Evolutionary conservation across 345 rosid species (phyloP).

Genomic region (Geranium rotundifolium): DNA sequence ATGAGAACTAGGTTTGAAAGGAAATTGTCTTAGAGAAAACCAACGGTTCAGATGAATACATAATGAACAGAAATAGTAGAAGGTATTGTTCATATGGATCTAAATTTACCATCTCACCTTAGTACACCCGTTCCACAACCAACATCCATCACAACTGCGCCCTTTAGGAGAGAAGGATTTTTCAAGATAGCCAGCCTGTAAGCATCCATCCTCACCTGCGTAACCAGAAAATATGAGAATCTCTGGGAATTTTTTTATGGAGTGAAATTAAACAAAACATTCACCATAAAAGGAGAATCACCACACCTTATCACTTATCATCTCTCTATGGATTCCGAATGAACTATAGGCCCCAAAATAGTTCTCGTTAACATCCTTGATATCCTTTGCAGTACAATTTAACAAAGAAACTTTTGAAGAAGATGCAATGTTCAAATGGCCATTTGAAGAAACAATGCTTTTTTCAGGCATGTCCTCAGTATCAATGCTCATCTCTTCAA

Average conservation of each 20-base stretch:
- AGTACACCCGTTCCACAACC: constrained; percentile 96
- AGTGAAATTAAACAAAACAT: neutral
- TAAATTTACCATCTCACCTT: constrained; percentile 32
- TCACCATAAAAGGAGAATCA: neutral
- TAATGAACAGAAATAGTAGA: neutral
- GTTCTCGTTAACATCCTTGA: constrained; percentile 55
- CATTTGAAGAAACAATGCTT: constrained; percentile 23
- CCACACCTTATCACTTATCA: constrained; percentile 81
- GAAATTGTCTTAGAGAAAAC: no score
- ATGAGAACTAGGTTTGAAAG: no score
- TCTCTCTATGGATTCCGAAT: constrained; percentile 79
- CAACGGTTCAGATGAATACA: no score
- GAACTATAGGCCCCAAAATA: constrained; percentile 90
- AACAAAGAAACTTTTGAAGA: constrained; percentile 20
- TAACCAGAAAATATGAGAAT: constrained; percentile 7
- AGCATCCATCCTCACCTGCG: constrained; percentile 75
- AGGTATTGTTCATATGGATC: neutral
- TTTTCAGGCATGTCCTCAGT: constrained; percentile 22
- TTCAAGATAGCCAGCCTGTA: constrained; percentile 72
- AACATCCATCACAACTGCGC: constrained; percentile 88
- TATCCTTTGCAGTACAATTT: constrained; percentile 30
- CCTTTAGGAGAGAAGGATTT: constrained; percentile 63
- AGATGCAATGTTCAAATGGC: constrained; percentile 15
- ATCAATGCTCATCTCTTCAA: constrained; percentile 29
- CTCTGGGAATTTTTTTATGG: neutral